Base-by-base conservation (phyloP, 805 yeast genomes). In the Candida khao-thaluensis region DNA sequence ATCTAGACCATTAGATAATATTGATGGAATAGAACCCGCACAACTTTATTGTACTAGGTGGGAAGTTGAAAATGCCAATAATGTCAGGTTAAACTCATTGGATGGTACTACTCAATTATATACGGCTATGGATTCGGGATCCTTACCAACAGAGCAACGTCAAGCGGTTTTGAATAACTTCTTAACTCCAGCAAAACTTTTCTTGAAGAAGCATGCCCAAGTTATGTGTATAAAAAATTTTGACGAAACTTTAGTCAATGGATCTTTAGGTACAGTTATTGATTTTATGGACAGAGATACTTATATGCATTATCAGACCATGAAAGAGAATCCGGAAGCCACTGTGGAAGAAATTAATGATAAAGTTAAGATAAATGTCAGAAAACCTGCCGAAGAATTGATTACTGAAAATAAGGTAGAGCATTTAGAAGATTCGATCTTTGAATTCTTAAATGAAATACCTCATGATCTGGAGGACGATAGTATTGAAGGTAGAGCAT, bases 211-310 rank as follows among this genome's bases (percentile, higher is more conserved):
- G 40, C 83, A 83, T 31, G 87, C 91, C 0, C 93, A 85, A 59
- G 95, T 85, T 1, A 85, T 85, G 91, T 77, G 85, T 71, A 71
- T 85, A 33, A 85, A 85, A 54, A 85, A 85, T 53, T 71, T 81
- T 41, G 91, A 83, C 53, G 82, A 76, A 20, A 71, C 79, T 0
- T 64, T 85, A 34, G 93, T 85, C 8, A 85, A 85, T 60, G 95
- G 95, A 0, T 79, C 89, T 0, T 61, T 85, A 22, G 95, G 95
- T 0, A 80, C 70, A 48, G 83, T 85, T 1, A 58, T 81, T 28
- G 83, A 71, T 42, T 81, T 79, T 46, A 47, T 67, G 49, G 71
- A 69, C 46, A 54, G 62, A 32, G 66, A 66, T 38, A 67, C 71
- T 0, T 69, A 69, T 35, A 55, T 64, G 59, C 49, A 49, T 22